phyloP scores from a whole-genome alignment of 495 filamentous ascomycete genomes.

The Aspergillus ostianus region DNA sequence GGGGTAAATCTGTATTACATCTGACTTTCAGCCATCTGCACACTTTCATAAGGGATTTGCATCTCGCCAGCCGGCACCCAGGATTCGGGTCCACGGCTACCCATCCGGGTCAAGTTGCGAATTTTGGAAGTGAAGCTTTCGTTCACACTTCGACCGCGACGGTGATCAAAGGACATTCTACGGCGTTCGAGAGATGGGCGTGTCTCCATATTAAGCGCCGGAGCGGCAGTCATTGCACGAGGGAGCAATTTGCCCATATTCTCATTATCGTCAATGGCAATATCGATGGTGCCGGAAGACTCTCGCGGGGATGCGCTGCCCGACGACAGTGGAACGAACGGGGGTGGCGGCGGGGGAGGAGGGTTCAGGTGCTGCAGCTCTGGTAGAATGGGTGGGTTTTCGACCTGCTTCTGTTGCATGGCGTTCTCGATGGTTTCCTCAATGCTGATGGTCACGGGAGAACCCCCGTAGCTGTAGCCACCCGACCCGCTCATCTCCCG shows the following conservation, averaged over 20 bases:
- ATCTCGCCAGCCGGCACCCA: constrained; percentile 24
- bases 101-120: constrained; percentile 65
- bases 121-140: constrained; percentile 66
- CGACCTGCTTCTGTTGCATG: constrained; percentile 37
- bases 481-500: constrained; percentile 26
- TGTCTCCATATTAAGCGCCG: constrained; percentile 26
- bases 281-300: constrained; percentile 63
- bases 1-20: constrained; percentile 14
- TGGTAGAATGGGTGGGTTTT: constrained; percentile 63
- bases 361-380: constrained; percentile 84
- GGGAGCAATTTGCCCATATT: constrained; percentile 35
- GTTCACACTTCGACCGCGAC: constrained; percentile 62
- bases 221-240: constrained; percentile 43
- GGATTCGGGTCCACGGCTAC: constrained; percentile 53
- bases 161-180: constrained; percentile 55
- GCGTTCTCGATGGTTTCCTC: constrained; percentile 58
- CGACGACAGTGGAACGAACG: constrained; percentile 19
- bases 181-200: constrained; percentile 24
- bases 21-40: constrained; percentile 28
- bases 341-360: constrained; percentile 58
- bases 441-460: constrained; percentile 54
- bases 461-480: constrained; percentile 30
- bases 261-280: constrained; percentile 62
- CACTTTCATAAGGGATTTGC: constrained; percentile 34
- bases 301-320: constrained; percentile 37